Base-by-base conservation (phyloP, 495 filamentous ascomycete genomes). In the Symbiotaphrina buchneri region DNA sequence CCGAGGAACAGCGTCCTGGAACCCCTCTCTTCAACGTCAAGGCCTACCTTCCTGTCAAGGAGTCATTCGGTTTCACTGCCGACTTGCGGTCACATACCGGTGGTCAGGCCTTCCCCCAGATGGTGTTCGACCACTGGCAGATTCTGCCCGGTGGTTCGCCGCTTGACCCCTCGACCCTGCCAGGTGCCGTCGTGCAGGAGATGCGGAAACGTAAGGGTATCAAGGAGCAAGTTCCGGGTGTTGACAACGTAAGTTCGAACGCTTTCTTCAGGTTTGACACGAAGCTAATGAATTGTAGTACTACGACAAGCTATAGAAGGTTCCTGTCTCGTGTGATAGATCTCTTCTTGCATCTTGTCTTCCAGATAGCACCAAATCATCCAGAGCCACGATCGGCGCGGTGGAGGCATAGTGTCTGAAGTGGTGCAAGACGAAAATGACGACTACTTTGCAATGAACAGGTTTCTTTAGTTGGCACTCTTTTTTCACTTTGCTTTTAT, bases 11-110 rank as follows among this genome's bases (percentile, higher is more conserved):
- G 67, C 81, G 87, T 43, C 78, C 84, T 39, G 87, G 87, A 53
- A 99, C 90, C 52, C 90, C 90, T 59, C 78, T 99, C 30, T 95
- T 95, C 77, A 95, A 74, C 58, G 75, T 99, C 68, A 95, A 95
- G 74, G 83, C 87, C 39, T 99, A 94, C 65, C 65, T 99, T 35
- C 87, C 87, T 54, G 82, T 95, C 71, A 85, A 91, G 66, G 87
- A 99, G 70, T 99, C 87, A 8, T 99, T 99, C 71, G 90, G 87
- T 59, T 97, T 97, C 77, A 87, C 83, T 52, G 77, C 68, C 54
- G 87, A 95, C 68, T 82, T 99, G 46, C 85, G 87, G 50, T 68
- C 70, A 42, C 66, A 68, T 52, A 99, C 87, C 40, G 78, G 75
- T 55, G 87, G 87, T 46, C 87, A 95, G 65, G 87, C 87, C 40